A percentile compares a stretch with the other conserved stretches of the same genome.
These are phyloP conservation scores for Lentinula raphanica DNA, from an alignment of 768 basidiomycete species.

Conservation along the genomic window DNA sequence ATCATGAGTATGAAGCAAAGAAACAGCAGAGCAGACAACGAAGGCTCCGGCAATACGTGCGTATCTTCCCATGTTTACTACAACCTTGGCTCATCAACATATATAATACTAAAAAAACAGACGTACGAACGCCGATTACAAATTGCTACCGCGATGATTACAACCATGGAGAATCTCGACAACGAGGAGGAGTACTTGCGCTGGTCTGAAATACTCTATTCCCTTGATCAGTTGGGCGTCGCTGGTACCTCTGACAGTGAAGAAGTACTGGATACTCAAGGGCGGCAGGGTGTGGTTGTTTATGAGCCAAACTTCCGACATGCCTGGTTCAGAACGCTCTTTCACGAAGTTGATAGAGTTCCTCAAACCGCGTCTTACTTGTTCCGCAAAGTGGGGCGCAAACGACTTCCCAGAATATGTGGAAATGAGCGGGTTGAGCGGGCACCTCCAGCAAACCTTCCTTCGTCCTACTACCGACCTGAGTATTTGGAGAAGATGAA, in stretches of 20 bases:
- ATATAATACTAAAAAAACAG: too few relatives aligned
- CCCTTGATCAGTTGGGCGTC: neutral
- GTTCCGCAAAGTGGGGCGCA: neutral
- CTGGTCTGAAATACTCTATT: neutral
- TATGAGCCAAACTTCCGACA: neutral
- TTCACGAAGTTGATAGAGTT: neutral
- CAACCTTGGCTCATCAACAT: neutral
- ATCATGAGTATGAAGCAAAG: neutral
- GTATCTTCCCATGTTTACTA: too few relatives aligned
- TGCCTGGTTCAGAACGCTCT: neutral
- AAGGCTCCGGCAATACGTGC: neutral
- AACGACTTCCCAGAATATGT: neutral
- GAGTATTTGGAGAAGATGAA: neutral
- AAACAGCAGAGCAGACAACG: neutral
- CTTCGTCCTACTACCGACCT: neutral
- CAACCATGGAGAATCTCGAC: neutral
- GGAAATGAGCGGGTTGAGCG: neutral
- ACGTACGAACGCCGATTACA: neutral
- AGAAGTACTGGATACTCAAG: neutral
- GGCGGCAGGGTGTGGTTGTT: neutral
- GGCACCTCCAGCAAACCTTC: neutral
- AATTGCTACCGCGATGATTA: neutral
- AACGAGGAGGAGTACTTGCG: neutral
- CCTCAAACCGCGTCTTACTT: neutral
- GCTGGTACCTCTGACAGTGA: neutral